phyloP scores from a whole-genome alignment of 129 eudicot genomes.

The Heracleum sosnowskyi region DNA sequence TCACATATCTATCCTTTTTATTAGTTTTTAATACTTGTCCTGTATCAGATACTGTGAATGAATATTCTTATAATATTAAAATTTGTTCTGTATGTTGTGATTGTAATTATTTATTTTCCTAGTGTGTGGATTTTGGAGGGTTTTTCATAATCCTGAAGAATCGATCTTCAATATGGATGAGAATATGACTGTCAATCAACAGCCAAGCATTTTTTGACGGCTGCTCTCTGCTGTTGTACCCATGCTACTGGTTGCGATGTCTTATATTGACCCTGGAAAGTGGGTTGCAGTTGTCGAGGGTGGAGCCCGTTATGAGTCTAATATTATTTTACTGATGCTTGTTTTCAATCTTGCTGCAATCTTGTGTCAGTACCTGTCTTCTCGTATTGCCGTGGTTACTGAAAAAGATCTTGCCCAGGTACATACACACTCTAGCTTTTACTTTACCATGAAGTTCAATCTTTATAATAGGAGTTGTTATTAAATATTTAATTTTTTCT shows the following conservation, averaged over 20 bases:
- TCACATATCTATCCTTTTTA: no score
- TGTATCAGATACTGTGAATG: neutral
- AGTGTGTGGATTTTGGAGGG: neutral
- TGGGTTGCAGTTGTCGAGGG: slow-evolving; percentile 79
- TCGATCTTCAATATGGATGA: slow-evolving; percentile 42
- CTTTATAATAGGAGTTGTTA: neutral
- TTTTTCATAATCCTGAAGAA: neutral
- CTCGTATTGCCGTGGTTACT: slow-evolving; percentile 63
- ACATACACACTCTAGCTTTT: neutral
- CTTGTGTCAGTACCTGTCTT: slow-evolving; percentile 76
- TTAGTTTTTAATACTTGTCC: no score
- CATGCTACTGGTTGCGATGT: slow-evolving; percentile 55
- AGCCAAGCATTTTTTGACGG: slow-evolving; percentile 31
- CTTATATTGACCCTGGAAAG: slow-evolving; percentile 88
- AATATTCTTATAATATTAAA: neutral
- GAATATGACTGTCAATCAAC: slow-evolving; percentile 22
- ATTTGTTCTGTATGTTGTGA: neutral
- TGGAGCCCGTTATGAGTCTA: slow-evolving; percentile 77
- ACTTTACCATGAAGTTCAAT: neutral
- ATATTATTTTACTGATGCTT: slow-evolving; percentile 44
- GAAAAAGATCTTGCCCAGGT: slow-evolving; percentile 80
- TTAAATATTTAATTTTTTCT: neutral
- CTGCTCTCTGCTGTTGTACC: slow-evolving; percentile 60
- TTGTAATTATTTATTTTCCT: slow-evolving; percentile 6
- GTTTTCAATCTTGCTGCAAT: slow-evolving; percentile 60